Evolutionary conservation across 2,329 filamentous ascomycete genomes (phyloP).

Genomic region (Penicillium olsonii): DNA sequence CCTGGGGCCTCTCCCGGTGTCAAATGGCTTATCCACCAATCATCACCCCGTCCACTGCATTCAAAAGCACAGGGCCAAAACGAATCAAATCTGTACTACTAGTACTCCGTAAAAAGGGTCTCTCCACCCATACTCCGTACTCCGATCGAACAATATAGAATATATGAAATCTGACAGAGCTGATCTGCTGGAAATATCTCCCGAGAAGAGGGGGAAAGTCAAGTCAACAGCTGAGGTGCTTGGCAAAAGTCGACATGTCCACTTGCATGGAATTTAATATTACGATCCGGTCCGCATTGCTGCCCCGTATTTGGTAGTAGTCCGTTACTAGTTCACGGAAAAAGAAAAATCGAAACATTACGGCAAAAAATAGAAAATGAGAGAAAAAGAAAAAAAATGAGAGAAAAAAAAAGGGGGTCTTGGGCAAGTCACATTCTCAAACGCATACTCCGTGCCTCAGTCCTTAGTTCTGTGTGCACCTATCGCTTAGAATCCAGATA

Average conservation of each 20-base stretch:
- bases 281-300: constrained; percentile 9
- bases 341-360: no score
- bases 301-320: constrained; percentile 7
- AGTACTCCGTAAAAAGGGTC: no score
- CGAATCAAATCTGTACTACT: no score
- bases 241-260: constrained; percentile 2
- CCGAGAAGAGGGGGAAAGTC: background rate
- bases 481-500: background rate
- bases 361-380: background rate
- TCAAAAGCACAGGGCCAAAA: no score
- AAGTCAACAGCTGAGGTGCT: background rate
- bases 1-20: background rate
- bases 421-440: constrained; percentile 10
- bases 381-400: background rate
- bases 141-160: no score
- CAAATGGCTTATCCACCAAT: constrained; percentile 9
- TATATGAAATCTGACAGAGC: constrained; percentile 3
- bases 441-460: constrained; percentile 6
- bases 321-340: background rate
- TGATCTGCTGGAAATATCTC: constrained; percentile 5
- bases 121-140: no score
- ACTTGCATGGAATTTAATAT: constrained; percentile 10
- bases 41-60: constrained; percentile 19
- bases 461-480: background rate
- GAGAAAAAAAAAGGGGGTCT: constrained; percentile 1